phyloP scores from a whole-genome alignment of 139 green algal species.

The Chlorella ohadii region DNA sequence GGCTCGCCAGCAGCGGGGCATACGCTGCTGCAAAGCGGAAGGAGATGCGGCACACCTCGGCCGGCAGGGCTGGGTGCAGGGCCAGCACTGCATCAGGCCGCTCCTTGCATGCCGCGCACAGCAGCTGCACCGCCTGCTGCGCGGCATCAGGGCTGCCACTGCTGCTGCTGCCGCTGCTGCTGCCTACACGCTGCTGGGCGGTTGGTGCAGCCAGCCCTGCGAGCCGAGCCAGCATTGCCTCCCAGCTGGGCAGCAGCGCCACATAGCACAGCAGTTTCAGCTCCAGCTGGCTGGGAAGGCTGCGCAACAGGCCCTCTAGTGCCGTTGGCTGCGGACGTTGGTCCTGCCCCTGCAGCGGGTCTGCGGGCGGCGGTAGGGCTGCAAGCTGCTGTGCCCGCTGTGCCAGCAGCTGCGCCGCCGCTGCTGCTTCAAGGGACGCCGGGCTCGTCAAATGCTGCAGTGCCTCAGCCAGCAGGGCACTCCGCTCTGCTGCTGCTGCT shows the following conservation, averaged over 20 bases:
- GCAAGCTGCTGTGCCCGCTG: neutral
- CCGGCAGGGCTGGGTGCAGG: constrained; percentile 4
- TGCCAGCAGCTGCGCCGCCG: constrained; percentile 24
- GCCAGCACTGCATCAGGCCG: neutral
- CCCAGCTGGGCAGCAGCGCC: constrained; percentile 21
- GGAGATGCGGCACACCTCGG: constrained; percentile 25
- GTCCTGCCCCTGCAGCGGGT: neutral
- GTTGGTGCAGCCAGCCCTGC: neutral
- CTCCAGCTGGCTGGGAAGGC: neutral
- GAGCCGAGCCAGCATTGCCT: constrained; percentile 1
- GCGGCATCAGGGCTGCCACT: neutral
- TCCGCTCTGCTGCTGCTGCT: neutral
- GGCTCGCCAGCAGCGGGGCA: neutral
- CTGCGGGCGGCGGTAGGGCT: too few species aligned
- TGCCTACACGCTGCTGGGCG: neutral
- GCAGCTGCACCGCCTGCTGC: neutral
- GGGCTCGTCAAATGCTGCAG: constrained; percentile 24
- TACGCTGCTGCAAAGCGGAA: constrained; percentile 7
- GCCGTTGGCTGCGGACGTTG: neutral
- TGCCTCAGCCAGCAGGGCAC: neutral
- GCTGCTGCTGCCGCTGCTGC: neutral
- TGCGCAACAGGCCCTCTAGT: neutral
- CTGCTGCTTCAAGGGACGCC: constrained; percentile 2
- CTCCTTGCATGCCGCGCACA: neutral
- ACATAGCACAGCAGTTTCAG: constrained; percentile 25